Evolutionary conservation across 1,284 basidiomycete species (phyloP).

Genomic region (Malassezia nana): DNA sequence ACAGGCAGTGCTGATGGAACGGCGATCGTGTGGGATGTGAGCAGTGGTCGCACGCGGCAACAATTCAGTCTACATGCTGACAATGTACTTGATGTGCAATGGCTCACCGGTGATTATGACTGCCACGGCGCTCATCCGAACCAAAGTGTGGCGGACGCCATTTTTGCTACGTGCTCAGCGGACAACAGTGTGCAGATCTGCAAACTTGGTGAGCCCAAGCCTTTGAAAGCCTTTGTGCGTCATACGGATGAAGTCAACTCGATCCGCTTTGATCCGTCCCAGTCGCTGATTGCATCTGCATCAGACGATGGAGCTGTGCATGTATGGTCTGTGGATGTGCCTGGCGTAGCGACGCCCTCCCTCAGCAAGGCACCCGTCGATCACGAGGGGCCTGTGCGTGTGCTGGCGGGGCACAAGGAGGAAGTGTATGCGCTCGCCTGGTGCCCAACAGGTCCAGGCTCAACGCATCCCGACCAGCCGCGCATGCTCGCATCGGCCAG

Average conservation of each 20-base stretch:
- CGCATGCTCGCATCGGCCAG: constrained; percentile 44
- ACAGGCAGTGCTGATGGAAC: constrained; percentile 44
- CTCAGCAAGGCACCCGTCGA: constrained; percentile 4
- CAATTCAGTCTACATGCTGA: constrained; percentile 42
- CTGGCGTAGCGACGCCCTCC: neutral
- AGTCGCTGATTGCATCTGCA: constrained; percentile 40
- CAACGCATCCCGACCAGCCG: constrained; percentile 30
- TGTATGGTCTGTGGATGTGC: constrained; percentile 38
- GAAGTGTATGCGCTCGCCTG: constrained; percentile 44
- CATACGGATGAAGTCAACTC: constrained; percentile 48
- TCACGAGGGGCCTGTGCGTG: constrained; percentile 21
- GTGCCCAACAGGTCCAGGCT: constrained; percentile 36
- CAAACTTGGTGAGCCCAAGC: constrained; percentile 41
- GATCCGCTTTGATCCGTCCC: constrained; percentile 43
- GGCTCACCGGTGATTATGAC: constrained; percentile 24
- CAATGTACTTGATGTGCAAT: constrained; percentile 44
- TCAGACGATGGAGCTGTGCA: constrained; percentile 42
- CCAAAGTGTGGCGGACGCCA: constrained; percentile 26
- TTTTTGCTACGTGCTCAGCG: constrained; percentile 45
- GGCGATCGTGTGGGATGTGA: constrained; percentile 47
- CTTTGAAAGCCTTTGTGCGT: constrained; percentile 37
- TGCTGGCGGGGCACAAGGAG: constrained; percentile 38
- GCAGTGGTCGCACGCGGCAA: constrained; percentile 43
- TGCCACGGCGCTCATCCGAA: constrained; percentile 10
- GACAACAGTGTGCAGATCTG: constrained; percentile 44